Evolutionary conservation across 257 asterid genomes (phyloP).

Genomic region (Solanum corneliomulleri): DNA sequence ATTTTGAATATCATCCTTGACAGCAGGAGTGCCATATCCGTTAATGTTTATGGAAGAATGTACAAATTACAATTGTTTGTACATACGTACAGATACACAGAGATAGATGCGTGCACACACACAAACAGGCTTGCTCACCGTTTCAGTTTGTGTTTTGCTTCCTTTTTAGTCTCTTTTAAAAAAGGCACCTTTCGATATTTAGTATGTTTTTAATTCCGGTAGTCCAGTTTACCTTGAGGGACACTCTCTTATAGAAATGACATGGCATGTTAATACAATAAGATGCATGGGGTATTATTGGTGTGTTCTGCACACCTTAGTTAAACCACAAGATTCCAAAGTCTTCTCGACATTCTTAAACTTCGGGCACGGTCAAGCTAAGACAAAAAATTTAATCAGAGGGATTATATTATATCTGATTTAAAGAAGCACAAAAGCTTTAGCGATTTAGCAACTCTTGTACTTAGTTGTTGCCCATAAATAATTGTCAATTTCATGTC

Average conservation of each 20-base stretch:
- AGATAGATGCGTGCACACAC: too few species aligned
- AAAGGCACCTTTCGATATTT: background rate
- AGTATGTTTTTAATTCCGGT: background rate
- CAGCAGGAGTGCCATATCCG: background rate
- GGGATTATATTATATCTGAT: background rate
- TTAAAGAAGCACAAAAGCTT: background rate
- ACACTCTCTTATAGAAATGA: background rate
- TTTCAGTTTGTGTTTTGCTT: background rate
- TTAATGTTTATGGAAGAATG: background rate
- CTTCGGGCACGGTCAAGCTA: background rate
- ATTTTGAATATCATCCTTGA: background rate
- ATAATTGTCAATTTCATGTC: background rate
- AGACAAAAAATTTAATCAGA: background rate
- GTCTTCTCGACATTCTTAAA: background rate
- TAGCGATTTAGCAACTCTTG: background rate
- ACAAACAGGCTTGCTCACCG: background rate
- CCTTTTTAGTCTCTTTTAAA: background rate
- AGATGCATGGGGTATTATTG: background rate
- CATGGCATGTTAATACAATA: background rate
- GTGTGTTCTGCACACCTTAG: background rate
- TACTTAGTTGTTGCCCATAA: background rate
- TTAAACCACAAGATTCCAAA: background rate
- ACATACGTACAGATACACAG: background rate
- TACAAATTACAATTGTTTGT: background rate
- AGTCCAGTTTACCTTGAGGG: background rate